Percentiles rank a stretch among this genome's conserved stretches.
Conservation (phyloP, 257 asterid genomes). For the Jacaranda mimosifolia region DNA sequence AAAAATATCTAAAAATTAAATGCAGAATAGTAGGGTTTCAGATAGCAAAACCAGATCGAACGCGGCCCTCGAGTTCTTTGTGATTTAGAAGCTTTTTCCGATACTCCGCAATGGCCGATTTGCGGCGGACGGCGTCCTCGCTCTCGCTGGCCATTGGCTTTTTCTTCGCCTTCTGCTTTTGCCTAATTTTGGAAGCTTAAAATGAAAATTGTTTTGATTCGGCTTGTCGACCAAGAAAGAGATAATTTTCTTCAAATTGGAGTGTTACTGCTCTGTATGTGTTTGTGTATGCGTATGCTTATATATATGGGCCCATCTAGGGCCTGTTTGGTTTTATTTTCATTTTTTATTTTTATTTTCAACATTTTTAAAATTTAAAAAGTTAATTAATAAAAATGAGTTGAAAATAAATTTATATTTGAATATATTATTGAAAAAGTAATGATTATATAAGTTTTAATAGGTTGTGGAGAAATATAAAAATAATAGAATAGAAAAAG, state of each 20-base stretch:
- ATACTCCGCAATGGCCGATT: constrained; percentile 56
- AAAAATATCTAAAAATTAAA: not conserved
- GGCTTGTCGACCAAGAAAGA: constrained; percentile 48
- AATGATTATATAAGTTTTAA: no score
- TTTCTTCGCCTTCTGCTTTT: not conserved
- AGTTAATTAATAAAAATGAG: no score
- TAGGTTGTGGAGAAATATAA: no score
- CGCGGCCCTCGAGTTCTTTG: constrained; percentile 74
- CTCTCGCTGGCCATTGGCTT: constrained; percentile 54
- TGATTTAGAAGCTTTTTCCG: constrained; percentile 71
- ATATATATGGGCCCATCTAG: not conserved
- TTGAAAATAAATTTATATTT: no score
- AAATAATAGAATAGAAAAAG: no score
- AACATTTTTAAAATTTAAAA: no score
- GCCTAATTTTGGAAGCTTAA: no score
- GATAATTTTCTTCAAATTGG: not conserved
- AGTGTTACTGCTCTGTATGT: no score
- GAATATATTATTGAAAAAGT: no score
- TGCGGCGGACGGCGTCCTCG: constrained; percentile 69
- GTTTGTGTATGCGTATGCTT: no score
- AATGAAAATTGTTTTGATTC: not conserved
- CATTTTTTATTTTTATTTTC: no score
- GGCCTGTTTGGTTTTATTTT: no score
- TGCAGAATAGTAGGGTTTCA: constrained; percentile 40
- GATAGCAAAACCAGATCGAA: constrained; percentile 58